Base-by-base conservation (phyloP, 2,329 filamentous ascomycete genomes). In the Colletotrichum tanaceti region DNA sequence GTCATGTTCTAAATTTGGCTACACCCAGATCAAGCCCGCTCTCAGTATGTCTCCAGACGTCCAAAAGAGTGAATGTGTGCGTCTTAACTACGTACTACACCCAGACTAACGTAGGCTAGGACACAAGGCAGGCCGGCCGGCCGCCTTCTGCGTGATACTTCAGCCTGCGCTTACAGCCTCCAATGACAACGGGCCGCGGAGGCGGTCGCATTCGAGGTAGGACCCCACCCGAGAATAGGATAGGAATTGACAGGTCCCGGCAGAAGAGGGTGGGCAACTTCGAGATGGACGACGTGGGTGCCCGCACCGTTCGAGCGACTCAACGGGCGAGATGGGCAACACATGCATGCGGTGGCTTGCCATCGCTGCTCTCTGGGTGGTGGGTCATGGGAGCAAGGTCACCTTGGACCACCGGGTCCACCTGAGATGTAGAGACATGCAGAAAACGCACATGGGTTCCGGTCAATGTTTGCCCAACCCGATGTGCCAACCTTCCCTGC, bases 111-210 rank as follows among this genome's bases (percentile, higher is more conserved):
- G 46, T 28, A 60, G 55, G 18, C 62, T 61, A 68, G 66, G 58
- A 35, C 62, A 46, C 49, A 55, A 68, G 62, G 55, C 55, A 68
- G 65, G 65, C 62, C 65, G 65, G 55, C 61, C 43, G 63, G 62
- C 62, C 65, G 62, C 54, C 53, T 58, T 65, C 55, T 71, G 68
- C 53, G 47, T 55, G 35, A 70, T 57, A 71, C 52, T 61, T 63
- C 28, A 67, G 54, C 54, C 52, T 84, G 83, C 82, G 83, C 83
- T 84, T 83, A 82, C 75, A 80, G 75, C 75, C 75, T 73, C 83
- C 82, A 84, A 84, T 84, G 75, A 79, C 76, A 74, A 72, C 73
- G 75, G 75, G 71, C 72, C 71, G 71, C 59, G 50, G 66, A 72
- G 32, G 24, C 66, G 65, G 65, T 65, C 71, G 68, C 65, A 68